These are phyloP conservation scores for Choiromyces venosus DNA, from an alignment of 495 filamentous ascomycete genomes.

Conservation along the genomic window DNA sequence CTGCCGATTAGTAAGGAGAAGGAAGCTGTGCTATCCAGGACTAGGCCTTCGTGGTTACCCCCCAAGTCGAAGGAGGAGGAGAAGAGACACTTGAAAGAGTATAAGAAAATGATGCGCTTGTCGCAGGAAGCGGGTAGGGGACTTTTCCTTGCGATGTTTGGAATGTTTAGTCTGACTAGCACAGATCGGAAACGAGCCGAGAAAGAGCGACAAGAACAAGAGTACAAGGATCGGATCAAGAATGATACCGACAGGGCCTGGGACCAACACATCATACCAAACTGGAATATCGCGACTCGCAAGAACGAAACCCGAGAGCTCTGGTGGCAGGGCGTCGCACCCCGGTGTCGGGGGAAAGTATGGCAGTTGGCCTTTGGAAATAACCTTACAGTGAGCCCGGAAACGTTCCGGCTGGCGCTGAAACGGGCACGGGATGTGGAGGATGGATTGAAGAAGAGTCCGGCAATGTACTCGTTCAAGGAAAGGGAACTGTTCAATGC, in stretches of 20 bases:
- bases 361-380: constrained; percentile 88
- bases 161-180: constrained; percentile 17
- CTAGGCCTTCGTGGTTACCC: constrained; percentile 89
- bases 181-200: constrained; percentile 52
- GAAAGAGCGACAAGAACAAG: constrained; percentile 48
- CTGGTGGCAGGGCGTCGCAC: constrained; percentile 89
- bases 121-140: constrained; percentile 62
- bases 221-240: constrained; percentile 53
- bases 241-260: constrained; percentile 72
- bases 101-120: constrained; percentile 84
- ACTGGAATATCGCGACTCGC: constrained; percentile 72
- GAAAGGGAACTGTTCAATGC: constrained; percentile 61
- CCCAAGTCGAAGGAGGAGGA: constrained; percentile 93
- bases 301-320: constrained; percentile 75
- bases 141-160: background rate
- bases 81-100: constrained; percentile 82
- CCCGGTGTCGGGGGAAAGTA: constrained; percentile 70
- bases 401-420: constrained; percentile 73
- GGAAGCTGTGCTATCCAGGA: constrained; percentile 82
- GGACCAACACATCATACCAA: constrained; percentile 79
- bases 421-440: constrained; percentile 65
- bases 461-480: constrained; percentile 46
- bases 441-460: constrained; percentile 46
- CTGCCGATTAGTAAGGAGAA: constrained; percentile 95
- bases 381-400: constrained; percentile 68